Base-by-base conservation (phyloP, 768 basidiomycete genomes). In the Termitomyces sp. region DNA sequence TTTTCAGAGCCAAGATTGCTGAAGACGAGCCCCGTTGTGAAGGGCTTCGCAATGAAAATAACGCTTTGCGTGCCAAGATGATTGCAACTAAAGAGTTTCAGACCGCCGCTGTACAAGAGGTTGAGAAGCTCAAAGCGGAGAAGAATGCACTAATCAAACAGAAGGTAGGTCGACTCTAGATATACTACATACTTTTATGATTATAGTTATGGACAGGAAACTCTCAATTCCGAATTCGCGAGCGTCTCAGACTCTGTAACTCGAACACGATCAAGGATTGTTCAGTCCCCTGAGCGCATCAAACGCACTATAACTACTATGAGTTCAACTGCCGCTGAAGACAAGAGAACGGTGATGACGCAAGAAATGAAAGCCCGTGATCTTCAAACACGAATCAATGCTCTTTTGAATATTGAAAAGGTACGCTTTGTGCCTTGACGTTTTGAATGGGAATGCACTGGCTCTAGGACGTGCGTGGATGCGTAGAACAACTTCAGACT, bases 201-300 rank as follows among this genome's bases (percentile, higher is more conserved):
- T 59, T 13, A 13, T 41, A 7, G 16, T 48, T 26, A 46, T 56
- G 16, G 5, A 38, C 55, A 87, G 85, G 87, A 90, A 75, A 77
- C 72, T 58, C 75, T 90, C 30, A 83, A 82, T 61, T 76, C 76
- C 2, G 87, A 92, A 52, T 79, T 86, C 10, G 75, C 81, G 7
- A 77, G 79, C 47, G 74, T 86, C 26, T 75, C 80, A 44, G 87
- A 90, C 58, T 76, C 79, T 48, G 86, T 91, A 62, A 73, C 75
- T 13, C 83, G 87, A 46, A 86, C 86, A 0, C 80, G 84, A 52
- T 77, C 84, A 32, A 85, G 93, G 30, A 88, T 97, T 62, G 93
- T 97, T 3, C 91, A 94, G 70, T 94, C 92, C 0, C 95, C 95
- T 0, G 95, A 96, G 50, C 82, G 94, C 48, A 89, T 96, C 64